Percentiles rank a stretch among this genome's conserved stretches.
These are phyloP conservation scores for Hymenotorrendiella dingleyae DNA, from an alignment of 2,329 filamentous ascomycete genomes.

Conservation along the genomic window DNA sequence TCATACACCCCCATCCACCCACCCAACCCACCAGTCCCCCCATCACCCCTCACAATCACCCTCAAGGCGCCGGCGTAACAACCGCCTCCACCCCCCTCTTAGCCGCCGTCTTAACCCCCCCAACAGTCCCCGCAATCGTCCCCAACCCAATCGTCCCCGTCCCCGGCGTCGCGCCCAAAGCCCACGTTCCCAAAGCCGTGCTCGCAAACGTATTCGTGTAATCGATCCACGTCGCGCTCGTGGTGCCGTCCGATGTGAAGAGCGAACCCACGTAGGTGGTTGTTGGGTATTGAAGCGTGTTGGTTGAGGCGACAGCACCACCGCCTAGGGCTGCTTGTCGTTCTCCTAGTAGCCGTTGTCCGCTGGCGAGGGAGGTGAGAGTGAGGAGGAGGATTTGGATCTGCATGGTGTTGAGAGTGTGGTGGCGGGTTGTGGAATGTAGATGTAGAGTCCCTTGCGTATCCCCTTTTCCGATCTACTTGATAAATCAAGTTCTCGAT, in stretches of 20 bases:
- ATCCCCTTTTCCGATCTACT: too few relatives aligned
- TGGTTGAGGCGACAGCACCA: neutral
- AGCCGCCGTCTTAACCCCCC: conserved; percentile 8
- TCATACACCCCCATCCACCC: neutral
- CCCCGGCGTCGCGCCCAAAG: conserved; percentile 20
- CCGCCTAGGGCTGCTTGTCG: conserved; percentile 6
- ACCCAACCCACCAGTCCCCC: neutral
- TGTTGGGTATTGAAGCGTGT: conserved; percentile 16
- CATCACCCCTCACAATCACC: neutral
- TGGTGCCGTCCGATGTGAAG: conserved; percentile 15
- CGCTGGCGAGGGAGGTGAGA: neutral
- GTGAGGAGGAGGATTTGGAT: neutral
- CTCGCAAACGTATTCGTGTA: conserved; percentile 28
- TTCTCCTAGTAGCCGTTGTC: too few relatives aligned
- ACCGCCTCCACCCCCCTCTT: conserved; percentile 7
- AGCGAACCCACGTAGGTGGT: conserved; percentile 14
- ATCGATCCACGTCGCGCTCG: conserved; percentile 13
- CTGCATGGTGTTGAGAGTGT: neutral
- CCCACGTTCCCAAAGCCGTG: conserved; percentile 27
- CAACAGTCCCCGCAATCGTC: conserved; percentile 13
- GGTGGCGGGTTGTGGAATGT: neutral
- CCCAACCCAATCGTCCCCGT: conserved; percentile 26
- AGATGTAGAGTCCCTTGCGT: too few relatives aligned
- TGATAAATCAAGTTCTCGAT: too few relatives aligned
- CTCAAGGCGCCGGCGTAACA: conserved; percentile 4